Percentiles rank a stretch among this genome's conserved stretches.
Evolutionary conservation across 2,329 filamentous ascomycete species (phyloP).

Genomic region (Ophiostoma sp.): DNA sequence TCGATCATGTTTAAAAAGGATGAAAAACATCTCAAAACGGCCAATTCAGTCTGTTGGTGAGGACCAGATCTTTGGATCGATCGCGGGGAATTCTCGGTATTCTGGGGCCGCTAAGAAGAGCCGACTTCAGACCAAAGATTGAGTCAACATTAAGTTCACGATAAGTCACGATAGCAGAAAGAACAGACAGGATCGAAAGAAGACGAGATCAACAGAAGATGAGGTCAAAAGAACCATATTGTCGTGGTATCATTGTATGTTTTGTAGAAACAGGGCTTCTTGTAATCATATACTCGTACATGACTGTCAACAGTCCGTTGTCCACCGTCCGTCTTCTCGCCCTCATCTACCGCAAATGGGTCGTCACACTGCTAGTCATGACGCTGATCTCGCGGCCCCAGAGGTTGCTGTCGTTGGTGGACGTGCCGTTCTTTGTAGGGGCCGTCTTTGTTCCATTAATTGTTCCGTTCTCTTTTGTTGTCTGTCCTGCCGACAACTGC

Average conservation of each 20-base stretch:
- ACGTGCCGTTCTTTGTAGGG: conserved; percentile 3
- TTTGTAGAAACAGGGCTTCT: background rate
- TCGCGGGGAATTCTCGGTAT: conserved; percentile 21
- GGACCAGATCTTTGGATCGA: background rate
- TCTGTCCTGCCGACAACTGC: conserved; percentile 65
- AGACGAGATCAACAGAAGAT: background rate
- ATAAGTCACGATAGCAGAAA: background rate
- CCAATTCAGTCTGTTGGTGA: background rate
- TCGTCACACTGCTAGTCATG: conserved; percentile 83
- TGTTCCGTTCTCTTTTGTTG: conserved; percentile 29
- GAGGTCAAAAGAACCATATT: background rate
- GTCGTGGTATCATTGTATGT: conserved; percentile 13
- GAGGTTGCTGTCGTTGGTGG: conserved; percentile 39
- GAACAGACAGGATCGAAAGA: background rate
- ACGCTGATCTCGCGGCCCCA: conserved; percentile 95
- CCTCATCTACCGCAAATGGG: conserved; percentile 48
- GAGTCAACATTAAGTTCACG: background rate
- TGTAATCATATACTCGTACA: background rate
- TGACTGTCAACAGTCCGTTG: background rate
- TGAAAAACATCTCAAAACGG: too few relatives aligned
- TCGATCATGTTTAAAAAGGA: background rate
- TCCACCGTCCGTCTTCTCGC: background rate
- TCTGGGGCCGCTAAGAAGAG: background rate
- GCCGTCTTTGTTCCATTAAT: conserved; percentile 41
- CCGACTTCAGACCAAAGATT: background rate